Evolutionary conservation across 1,139 yeast genomes (phyloP).

Genomic region (Geotrichum restrictum): DNA sequence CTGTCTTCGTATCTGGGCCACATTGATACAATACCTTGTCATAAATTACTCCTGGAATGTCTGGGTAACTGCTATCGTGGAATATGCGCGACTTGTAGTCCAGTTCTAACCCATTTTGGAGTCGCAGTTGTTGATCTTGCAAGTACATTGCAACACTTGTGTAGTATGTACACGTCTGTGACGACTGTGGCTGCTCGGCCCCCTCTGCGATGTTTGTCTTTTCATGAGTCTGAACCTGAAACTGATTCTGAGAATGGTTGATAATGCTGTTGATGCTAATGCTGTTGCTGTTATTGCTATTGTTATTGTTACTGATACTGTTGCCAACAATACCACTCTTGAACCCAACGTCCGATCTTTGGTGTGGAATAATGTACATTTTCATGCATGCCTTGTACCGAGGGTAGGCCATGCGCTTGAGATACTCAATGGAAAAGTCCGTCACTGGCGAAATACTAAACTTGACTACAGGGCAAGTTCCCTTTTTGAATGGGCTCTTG

Average conservation of each 20-base stretch:
- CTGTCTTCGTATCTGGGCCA: slow-evolving; percentile 7
- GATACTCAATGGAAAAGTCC: slow-evolving; percentile 17
- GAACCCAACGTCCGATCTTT: neutral
- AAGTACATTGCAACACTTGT: slow-evolving; percentile 18
- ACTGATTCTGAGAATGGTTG: no score
- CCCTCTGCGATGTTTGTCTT: no score
- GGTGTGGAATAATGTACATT: slow-evolving; percentile 14
- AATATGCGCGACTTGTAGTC: slow-evolving; percentile 15
- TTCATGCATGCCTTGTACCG: slow-evolving; percentile 23
- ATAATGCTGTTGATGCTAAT: neutral
- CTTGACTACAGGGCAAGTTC: slow-evolving; percentile 23
- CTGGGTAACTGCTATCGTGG: slow-evolving; percentile 3
- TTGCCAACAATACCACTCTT: neutral
- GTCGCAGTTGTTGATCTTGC: slow-evolving; percentile 17
- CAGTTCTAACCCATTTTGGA: neutral
- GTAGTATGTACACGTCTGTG: slow-evolving; percentile 9
- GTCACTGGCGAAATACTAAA: slow-evolving; percentile 19
- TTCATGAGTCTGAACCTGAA: no score
- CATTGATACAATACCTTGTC: slow-evolving; percentile 6
- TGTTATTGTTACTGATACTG: no score
- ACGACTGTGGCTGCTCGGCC: neutral
- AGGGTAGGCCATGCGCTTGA: slow-evolving; percentile 22
- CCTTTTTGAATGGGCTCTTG: slow-evolving; percentile 13
- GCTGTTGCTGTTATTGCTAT: neutral
- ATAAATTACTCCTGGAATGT: slow-evolving; percentile 14